A percentile compares a stretch with the other conserved stretches of the same genome.
Conservation (phyloP, 1,284 basidiomycete species). For the Ganoderma resinaceum region DNA sequence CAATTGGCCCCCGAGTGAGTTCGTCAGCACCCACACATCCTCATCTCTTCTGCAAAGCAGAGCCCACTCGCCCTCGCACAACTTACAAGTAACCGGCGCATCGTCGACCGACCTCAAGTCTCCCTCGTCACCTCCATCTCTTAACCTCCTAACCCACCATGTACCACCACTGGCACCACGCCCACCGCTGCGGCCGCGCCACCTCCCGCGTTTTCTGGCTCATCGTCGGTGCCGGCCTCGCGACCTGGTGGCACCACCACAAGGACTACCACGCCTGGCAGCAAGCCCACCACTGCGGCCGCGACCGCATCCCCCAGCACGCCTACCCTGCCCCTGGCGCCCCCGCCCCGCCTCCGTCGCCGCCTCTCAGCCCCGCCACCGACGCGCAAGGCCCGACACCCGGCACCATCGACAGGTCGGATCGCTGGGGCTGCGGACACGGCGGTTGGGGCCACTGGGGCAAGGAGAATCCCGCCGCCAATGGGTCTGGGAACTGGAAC, state of each 20-base stretch:
- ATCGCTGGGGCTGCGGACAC: conserved; percentile 24
- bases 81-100: no score
- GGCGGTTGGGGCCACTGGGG: conserved; percentile 15
- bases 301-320: conserved; percentile 43
- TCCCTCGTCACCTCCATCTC: background rate
- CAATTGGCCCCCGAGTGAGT: background rate
- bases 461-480: conserved; percentile 1
- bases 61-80: background rate
- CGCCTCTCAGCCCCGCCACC: background rate
- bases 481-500: conserved; percentile 10
- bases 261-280: conserved; percentile 30
- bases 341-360: conserved; percentile 11
- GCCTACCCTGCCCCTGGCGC: conserved; percentile 35
- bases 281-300: conserved; percentile 26
- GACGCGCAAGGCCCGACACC: conserved; percentile 21
- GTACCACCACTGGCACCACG: conserved; percentile 43
- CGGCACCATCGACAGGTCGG: conserved; percentile 34
- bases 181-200: conserved; percentile 47
- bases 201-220: conserved; percentile 71
- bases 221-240: conserved; percentile 60
- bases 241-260: conserved; percentile 53
- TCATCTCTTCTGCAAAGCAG: background rate
- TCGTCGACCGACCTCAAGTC: background rate
- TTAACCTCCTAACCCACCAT: conserved; percentile 32
- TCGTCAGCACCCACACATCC: conserved; percentile 7